These are phyloP conservation scores for Chaetomiaceae sp. DNA, from an alignment of 2,329 filamentous ascomycete species.

Conservation along the genomic window DNA sequence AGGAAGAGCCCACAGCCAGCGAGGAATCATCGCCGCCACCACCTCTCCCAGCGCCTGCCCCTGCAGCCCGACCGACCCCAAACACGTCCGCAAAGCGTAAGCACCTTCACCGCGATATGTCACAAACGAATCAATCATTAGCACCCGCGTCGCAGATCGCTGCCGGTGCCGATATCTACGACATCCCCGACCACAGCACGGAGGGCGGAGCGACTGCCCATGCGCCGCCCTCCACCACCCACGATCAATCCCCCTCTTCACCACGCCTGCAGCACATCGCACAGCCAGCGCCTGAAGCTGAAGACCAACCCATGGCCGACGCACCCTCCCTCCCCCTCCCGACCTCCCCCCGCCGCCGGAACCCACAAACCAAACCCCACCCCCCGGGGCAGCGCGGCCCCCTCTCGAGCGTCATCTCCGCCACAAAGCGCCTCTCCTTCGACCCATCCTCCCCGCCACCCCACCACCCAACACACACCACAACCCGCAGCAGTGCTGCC, in stretches of 20 bases:
- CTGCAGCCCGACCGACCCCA: conserved; percentile 31
- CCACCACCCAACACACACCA: neutral
- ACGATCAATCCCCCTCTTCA: neutral
- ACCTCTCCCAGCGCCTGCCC: conserved; percentile 15
- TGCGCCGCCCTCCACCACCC: neutral
- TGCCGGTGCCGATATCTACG: conserved; percentile 9
- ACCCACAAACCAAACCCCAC: neutral
- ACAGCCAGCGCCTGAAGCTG: neutral
- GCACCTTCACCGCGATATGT: conserved; percentile 8
- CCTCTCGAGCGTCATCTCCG: conserved; percentile 17
- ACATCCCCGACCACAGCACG: conserved; percentile 19
- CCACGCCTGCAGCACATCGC: neutral
- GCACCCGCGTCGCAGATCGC: conserved; percentile 10
- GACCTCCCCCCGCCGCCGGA: neutral
- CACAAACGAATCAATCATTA: neutral
- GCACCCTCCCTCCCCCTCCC: conserved; percentile 10
- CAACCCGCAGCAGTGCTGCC: neutral
- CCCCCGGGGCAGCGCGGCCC: conserved; percentile 15
- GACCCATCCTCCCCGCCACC: conserved; percentile 9
- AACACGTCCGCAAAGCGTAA: conserved; percentile 42
- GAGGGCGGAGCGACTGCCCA: conserved; percentile 5
- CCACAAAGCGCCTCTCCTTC: conserved; percentile 17
- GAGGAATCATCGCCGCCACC: conserved; percentile 13
- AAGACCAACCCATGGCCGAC: conserved; percentile 15
- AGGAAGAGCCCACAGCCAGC: conserved; percentile 14